phyloP scores from a whole-genome alignment of 2,329 filamentous ascomycete species.

The Neofusicoccum parvum region DNA sequence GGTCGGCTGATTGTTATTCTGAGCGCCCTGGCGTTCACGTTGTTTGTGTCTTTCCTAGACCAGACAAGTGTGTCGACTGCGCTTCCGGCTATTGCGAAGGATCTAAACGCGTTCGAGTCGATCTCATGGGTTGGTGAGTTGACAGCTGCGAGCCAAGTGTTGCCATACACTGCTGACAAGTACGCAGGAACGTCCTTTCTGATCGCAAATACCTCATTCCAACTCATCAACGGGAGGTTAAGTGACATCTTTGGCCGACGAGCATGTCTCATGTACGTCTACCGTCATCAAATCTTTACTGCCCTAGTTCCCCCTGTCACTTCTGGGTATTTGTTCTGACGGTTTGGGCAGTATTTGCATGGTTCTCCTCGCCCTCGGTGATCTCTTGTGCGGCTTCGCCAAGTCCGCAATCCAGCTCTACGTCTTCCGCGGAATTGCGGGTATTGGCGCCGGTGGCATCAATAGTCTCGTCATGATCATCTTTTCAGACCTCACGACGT shows the following conservation, averaged over 20 bases:
- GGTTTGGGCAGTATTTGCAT: neutral
- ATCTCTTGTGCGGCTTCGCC: constrained; percentile 34
- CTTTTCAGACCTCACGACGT: constrained; percentile 39
- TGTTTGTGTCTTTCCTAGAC: constrained; percentile 42
- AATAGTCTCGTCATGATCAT: constrained; percentile 39
- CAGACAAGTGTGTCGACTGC: constrained; percentile 46
- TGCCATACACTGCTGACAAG: neutral
- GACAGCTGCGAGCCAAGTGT: no score
- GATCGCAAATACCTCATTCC: constrained; percentile 25
- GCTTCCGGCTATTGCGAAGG: constrained; percentile 42
- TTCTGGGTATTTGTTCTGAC: neutral
- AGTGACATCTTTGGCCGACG: constrained; percentile 33
- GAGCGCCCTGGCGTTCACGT: constrained; percentile 8
- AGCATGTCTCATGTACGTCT: constrained; percentile 7
- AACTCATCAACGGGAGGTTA: constrained; percentile 25
- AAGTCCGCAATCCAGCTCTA: constrained; percentile 33
- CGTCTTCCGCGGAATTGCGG: constrained; percentile 33
- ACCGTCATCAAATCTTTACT: neutral
- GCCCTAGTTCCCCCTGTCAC: no score
- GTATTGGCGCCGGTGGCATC: constrained; percentile 34
- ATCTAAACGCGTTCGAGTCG: constrained; percentile 29
- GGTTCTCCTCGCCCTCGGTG: constrained; percentile 23
- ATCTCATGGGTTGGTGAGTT: constrained; percentile 10
- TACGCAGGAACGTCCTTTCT: constrained; percentile 24
- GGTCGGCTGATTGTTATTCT: constrained; percentile 1